Evolutionary conservation across 1,139 yeast species (phyloP), one percentile per base, ranked within the genome.

Genomic region (Pichia sp.): DNA sequence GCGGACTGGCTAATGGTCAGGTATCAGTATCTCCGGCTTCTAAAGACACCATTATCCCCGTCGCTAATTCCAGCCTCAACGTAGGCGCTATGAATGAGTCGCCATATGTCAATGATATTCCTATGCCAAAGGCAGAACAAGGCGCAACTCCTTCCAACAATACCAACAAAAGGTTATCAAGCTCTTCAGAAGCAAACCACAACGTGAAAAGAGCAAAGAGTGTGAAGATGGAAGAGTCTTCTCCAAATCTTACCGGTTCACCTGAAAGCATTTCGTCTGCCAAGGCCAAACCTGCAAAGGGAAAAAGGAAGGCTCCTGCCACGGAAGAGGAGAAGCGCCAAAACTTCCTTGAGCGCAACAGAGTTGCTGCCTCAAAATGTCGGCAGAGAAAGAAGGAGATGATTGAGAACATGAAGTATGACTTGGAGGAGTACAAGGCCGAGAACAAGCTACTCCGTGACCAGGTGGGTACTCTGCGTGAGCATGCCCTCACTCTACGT

Each of bases 331-430:
- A 87, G 49, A 90, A 87, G 67, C 80, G 98, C 36, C 83, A 84
- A 67, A 85, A 79, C 61, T 93, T 93, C 64, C 73, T 93, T 61
- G 92, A 85, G 65, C 71, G 92, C 63, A 85, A 85, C 63, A 72
- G 90, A 61, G 75, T 85, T 20, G 93, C 93, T 0, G 92, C 92
- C 0, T 81, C 87, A 12, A 85, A 84, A 64, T 86, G 93, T 73
- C 74, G 93, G 62, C 89, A 84, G 65, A 73, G 92, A 46, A 86
- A 85, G 71, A 93, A 95, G 73, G 92, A 89, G 67, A 86, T 88
- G 76, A 80, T 90, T 46, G 85, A 82, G 57, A 87, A 85, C 62
- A 85, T 93, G 81, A 96, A 92, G 68, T 83, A 79, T 49, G 95
- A 91, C 67, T 76, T 80, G 69, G 77, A 77, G 38, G 85, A 80